Evolutionary conservation across 208 protist genomes (phyloP).

Genomic region (Balamuthia mandrillaris): DNA sequence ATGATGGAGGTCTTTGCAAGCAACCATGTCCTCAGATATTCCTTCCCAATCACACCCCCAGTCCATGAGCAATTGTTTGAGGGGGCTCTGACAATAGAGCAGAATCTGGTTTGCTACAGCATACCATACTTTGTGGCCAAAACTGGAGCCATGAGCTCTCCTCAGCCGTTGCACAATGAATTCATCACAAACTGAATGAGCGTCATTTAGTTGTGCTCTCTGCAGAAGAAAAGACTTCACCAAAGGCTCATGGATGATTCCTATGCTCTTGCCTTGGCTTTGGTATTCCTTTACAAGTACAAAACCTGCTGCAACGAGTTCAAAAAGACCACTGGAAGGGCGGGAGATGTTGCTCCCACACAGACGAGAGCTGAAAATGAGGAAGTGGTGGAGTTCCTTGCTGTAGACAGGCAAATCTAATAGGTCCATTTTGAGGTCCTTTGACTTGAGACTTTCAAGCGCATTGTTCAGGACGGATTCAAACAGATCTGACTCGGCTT

Average conservation of each 20-base stretch:
- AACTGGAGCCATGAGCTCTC: neutral
- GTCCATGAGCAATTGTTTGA: neutral
- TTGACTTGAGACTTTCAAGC: neutral
- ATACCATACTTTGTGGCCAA: neutral
- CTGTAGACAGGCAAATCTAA: neutral
- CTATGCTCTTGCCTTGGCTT: neutral
- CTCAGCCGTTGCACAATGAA: neutral
- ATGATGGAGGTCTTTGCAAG: neutral
- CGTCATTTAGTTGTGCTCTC: neutral
- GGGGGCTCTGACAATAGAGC: neutral
- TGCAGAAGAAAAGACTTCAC: neutral
- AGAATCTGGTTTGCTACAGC: neutral
- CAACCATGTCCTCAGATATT: neutral
- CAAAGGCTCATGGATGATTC: neutral
- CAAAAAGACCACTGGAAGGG: neutral
- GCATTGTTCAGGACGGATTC: neutral
- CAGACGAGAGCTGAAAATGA: neutral
- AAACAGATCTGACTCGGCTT: neutral
- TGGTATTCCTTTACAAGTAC: neutral
- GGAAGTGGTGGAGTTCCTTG: neutral
- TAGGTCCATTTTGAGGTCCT: neutral
- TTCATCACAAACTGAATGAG: neutral
- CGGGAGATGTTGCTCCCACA: conserved; percentile 7
- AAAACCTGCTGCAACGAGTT: neutral
- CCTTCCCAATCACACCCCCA: neutral